phyloP scores from a whole-genome alignment of 2,329 filamentous ascomycete genomes.

The Rhinocladiella mackenziei region DNA sequence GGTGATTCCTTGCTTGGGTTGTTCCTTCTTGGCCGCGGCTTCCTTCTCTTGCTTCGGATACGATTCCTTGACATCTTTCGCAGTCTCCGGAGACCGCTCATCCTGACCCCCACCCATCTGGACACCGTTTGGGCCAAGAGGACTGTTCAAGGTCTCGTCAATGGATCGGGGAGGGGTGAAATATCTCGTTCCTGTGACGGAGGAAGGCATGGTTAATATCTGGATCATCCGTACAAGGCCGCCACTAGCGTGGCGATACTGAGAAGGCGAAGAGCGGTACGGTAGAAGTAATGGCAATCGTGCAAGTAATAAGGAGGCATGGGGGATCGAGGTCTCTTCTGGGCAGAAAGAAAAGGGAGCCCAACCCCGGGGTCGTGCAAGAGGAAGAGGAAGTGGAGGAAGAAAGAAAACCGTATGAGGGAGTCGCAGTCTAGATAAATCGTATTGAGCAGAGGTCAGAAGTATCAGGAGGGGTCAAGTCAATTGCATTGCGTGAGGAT shows the following conservation, averaged over 20 bases:
- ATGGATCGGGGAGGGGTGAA: conserved; percentile 70
- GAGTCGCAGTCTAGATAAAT: conserved; percentile 10
- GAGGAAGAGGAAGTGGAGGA: conserved; percentile 8
- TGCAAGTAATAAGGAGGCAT: conserved; percentile 81
- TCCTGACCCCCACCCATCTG: conserved; percentile 29
- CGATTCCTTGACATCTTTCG: conserved; percentile 29
- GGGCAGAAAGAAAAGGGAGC: conserved; percentile 41
- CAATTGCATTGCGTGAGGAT: conserved; percentile 1
- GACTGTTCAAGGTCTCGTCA: conserved; percentile 60
- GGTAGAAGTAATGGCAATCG: conserved; percentile 91
- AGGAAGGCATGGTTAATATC: conserved; percentile 53
- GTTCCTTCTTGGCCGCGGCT: conserved; percentile 49
- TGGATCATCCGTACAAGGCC: conserved; percentile 64
- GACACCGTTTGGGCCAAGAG: conserved; percentile 59
- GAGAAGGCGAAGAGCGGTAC: conserved; percentile 79
- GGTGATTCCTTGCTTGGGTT: conserved; percentile 67
- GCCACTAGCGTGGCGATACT: conserved; percentile 77
- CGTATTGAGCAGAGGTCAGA: conserved; percentile 6
- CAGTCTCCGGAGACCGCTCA: conserved; percentile 29
- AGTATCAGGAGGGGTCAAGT: conserved; percentile 21
- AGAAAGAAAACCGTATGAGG: conserved; percentile 2
- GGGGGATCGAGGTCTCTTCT: conserved; percentile 19
- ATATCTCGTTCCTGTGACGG: conserved; percentile 62
- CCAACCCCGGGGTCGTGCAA: neutral
- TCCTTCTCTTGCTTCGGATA: conserved; percentile 47